Evolutionary conservation across 2,329 filamentous ascomycete genomes (phyloP).

Genomic region (Microdochium trichocladiopsis): DNA sequence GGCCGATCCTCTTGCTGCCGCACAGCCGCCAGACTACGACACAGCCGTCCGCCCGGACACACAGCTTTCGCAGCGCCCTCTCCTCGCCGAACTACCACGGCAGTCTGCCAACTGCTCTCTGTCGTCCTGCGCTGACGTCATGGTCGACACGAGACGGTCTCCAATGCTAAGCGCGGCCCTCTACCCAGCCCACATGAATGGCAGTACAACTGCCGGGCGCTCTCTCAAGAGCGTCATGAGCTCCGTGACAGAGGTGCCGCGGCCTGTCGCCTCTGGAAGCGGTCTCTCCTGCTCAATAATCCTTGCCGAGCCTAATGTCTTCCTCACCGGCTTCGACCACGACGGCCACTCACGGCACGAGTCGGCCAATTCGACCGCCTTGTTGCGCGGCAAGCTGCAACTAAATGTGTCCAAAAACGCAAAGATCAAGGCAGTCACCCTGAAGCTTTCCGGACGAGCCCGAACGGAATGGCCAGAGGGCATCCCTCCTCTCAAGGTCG

Average conservation of each 20-base stretch:
- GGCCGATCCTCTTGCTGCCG: conserved; percentile 10
- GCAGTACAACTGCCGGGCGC: conserved; percentile 39
- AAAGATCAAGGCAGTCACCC: conserved; percentile 85
- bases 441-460: conserved; percentile 79
- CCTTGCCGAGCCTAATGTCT: conserved; percentile 74
- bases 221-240: conserved; percentile 43
- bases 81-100: background rate
- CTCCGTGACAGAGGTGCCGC: conserved; percentile 49
- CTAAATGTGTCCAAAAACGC: conserved; percentile 80
- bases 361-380: conserved; percentile 61
- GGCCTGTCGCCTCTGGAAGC: conserved; percentile 73
- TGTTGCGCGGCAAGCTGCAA: conserved; percentile 78
- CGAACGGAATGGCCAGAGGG: conserved; percentile 96
- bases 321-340: conserved; percentile 72
- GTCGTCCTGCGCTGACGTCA: background rate
- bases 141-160: conserved; percentile 18
- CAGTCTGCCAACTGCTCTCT: background rate
- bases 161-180: conserved; percentile 13
- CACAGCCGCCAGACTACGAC: conserved; percentile 4
- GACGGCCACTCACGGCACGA: conserved; percentile 48
- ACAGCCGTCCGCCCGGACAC: conserved; percentile 5
- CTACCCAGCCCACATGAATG: conserved; percentile 33
- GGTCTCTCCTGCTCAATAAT: conserved; percentile 68
- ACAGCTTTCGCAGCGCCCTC: conserved; percentile 1
- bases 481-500: conserved; percentile 79